Conservation (phyloP, 2,329 filamentous ascomycete species). For the Alternaria tenuissima region DNA sequence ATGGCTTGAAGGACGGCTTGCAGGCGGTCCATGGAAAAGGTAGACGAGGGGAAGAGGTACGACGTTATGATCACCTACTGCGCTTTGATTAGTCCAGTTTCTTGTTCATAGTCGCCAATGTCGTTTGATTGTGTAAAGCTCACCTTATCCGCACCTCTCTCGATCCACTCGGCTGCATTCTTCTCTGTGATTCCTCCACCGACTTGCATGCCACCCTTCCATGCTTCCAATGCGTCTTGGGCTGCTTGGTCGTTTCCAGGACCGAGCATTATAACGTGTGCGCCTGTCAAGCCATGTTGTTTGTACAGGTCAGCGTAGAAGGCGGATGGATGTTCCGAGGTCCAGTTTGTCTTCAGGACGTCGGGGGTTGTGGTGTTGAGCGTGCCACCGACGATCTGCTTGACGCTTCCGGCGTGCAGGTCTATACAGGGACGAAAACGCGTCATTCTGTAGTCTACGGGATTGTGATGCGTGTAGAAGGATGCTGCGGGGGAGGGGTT, state of each 20-base stretch:
- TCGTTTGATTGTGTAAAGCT: slow-evolving; percentile 27
- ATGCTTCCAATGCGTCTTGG: slow-evolving; percentile 76
- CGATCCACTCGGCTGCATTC: slow-evolving; percentile 88
- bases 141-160: slow-evolving; percentile 88
- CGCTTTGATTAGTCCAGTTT: slow-evolving; percentile 7
- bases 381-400: slow-evolving; percentile 97
- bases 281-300: slow-evolving; percentile 75
- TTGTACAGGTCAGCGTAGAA: slow-evolving; percentile 86
- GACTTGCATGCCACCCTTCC: slow-evolving; percentile 84
- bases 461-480: background rate
- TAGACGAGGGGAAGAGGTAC: slow-evolving; percentile 85
- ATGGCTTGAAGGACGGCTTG: slow-evolving; percentile 77
- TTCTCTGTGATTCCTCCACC: slow-evolving; percentile 90
- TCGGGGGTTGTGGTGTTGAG: slow-evolving; percentile 57
- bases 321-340: slow-evolving; percentile 81
- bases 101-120: background rate
- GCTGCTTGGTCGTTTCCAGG: slow-evolving; percentile 85
- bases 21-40: slow-evolving; percentile 80
- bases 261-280: slow-evolving; percentile 96
- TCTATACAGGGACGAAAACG: slow-evolving; percentile 96
- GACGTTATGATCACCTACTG: slow-evolving; percentile 95
- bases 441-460: slow-evolving; percentile 70
- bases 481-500: slow-evolving; percentile 27
- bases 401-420: slow-evolving; percentile 94
- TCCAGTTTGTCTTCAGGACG: slow-evolving; percentile 85